Evolutionary conservation across 352 stramenopile species (phyloP).

Genomic region (Pseudoperonospora humuli): DNA sequence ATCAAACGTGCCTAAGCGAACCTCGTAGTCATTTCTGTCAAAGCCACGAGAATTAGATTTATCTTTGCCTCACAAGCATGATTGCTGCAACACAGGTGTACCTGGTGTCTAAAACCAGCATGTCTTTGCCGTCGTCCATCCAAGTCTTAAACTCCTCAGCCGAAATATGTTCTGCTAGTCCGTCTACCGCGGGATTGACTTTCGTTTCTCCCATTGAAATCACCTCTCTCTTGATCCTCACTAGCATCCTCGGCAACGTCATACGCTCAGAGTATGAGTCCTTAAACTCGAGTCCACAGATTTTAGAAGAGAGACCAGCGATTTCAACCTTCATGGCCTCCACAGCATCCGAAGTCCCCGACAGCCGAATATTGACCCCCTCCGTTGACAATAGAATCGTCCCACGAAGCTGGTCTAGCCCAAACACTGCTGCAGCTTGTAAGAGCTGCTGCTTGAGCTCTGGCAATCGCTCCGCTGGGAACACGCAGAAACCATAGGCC

Average conservation of each 20-base stretch:
- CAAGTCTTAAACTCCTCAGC: constrained; percentile 59
- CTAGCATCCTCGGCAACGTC: constrained; percentile 57
- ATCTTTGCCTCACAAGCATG: background rate
- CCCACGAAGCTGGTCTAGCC: constrained; percentile 36
- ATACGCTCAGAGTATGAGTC: constrained; percentile 46
- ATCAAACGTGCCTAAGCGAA: constrained; percentile 66
- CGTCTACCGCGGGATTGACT: constrained; percentile 38
- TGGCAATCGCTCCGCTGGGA: constrained; percentile 28
- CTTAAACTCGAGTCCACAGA: constrained; percentile 53
- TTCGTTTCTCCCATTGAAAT: constrained; percentile 57
- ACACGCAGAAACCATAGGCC: constrained; percentile 67
- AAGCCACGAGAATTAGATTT: constrained; percentile 8
- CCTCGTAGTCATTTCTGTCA: constrained; percentile 68
- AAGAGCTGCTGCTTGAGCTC: constrained; percentile 33
- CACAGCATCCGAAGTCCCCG: constrained; percentile 32
- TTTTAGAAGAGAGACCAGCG: constrained; percentile 25
- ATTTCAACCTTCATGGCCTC: constrained; percentile 43
- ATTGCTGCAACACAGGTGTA: constrained; percentile 5
- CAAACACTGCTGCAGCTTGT: constrained; percentile 14
- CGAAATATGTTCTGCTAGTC: constrained; percentile 47
- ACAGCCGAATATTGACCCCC: constrained; percentile 64
- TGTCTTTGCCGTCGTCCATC: constrained; percentile 57
- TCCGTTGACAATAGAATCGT: constrained; percentile 59
- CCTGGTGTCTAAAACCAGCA: constrained; percentile 63
- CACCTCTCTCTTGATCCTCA: constrained; percentile 72